Percentiles rank a stretch among this genome's conserved stretches.
Evolutionary conservation across 768 basidiomycete genomes (phyloP).

Genomic region (Leucocoprinus leucothites): DNA sequence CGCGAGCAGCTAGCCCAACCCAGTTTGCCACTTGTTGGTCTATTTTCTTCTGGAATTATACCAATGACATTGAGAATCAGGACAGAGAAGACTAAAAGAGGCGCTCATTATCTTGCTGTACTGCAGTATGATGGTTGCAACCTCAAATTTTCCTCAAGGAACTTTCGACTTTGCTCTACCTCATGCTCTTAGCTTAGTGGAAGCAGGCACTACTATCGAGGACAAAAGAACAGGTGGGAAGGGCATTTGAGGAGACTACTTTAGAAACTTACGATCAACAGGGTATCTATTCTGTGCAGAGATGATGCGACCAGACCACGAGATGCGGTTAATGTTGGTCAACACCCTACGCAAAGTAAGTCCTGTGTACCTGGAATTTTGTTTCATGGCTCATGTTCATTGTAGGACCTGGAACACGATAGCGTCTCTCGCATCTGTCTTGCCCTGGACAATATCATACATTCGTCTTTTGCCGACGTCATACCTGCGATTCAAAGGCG

Average conservation of each 20-base stretch:
- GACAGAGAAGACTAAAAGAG: slow-evolving; percentile 64
- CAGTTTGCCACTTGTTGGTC: slow-evolving; percentile 52
- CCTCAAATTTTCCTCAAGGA: slow-evolving; percentile 38
- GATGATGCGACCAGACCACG: slow-evolving; percentile 65
- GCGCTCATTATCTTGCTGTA: slow-evolving; percentile 67
- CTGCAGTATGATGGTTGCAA: slow-evolving; percentile 51
- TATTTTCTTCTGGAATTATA: slow-evolving; percentile 9
- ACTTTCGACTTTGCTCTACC: slow-evolving; percentile 69
- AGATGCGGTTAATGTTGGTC: slow-evolving; percentile 78
- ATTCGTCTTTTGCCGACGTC: slow-evolving; percentile 59
- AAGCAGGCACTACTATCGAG: slow-evolving; percentile 55
- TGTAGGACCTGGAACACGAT: slow-evolving; percentile 69
- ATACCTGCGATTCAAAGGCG: slow-evolving; percentile 74
- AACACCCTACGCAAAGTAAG: slow-evolving; percentile 81
- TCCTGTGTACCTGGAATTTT: neutral
- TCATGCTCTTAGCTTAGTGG: slow-evolving; percentile 75
- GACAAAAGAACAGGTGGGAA: slow-evolving; percentile 66
- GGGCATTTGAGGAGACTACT: neutral
- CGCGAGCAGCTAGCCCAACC: slow-evolving; percentile 50
- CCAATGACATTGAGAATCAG: slow-evolving; percentile 13
- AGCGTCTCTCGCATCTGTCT: slow-evolving; percentile 58
- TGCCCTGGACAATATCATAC: slow-evolving; percentile 67
- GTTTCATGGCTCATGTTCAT: neutral
- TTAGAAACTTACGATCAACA: slow-evolving; percentile 24
- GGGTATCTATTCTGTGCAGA: slow-evolving; percentile 79